phyloP scores from a whole-genome alignment of 2,329 filamentous ascomycete genomes.

The Ophidiomyces ophidiicola region DNA sequence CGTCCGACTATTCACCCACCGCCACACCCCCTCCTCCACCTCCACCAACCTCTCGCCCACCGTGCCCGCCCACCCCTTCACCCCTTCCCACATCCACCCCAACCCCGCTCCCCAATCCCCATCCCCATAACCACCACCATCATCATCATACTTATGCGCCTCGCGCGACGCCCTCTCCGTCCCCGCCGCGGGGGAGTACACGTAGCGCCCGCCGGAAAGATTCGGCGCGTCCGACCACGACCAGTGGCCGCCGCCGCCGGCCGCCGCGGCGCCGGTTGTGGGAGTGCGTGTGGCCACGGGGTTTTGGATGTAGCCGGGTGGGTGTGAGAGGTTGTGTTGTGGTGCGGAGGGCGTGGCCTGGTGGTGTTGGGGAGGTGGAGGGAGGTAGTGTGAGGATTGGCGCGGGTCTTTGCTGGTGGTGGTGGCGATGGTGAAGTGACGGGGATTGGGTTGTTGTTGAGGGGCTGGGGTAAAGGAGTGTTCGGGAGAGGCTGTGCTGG shows the following conservation, averaged over 20 bases:
- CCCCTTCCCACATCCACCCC: constrained; percentile 21
- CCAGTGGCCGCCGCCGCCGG: constrained; percentile 6
- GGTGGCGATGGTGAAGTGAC: not conserved
- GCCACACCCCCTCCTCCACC: constrained; percentile 39
- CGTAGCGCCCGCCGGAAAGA: constrained; percentile 14
- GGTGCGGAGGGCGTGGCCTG: constrained; percentile 21
- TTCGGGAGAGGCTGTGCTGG: too few species aligned
- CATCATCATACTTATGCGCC: constrained; percentile 25
- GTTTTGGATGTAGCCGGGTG: constrained; percentile 25
- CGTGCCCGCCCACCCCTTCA: constrained; percentile 19
- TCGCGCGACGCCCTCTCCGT: not conserved
- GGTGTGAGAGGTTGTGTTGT: constrained; percentile 18
- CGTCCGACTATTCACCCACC: constrained; percentile 23
- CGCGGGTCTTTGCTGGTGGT: not conserved
- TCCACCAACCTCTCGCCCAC: constrained; percentile 30
- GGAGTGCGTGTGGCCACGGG: constrained; percentile 9
- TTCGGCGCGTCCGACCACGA: constrained; percentile 14
- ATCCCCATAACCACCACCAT: constrained; percentile 51
- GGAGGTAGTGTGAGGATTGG: not conserved
- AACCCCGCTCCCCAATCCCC: constrained; percentile 50
- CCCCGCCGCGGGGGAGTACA: constrained; percentile 5
- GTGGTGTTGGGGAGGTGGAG: constrained; percentile 18
- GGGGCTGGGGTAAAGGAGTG: not conserved
- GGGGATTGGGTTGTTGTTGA: too few species aligned
- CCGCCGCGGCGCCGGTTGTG: not conserved